Percentiles rank a stretch among this genome's conserved stretches.
phyloP scores from a whole-genome alignment of 768 basidiomycete species.

The Mycena amicta region DNA sequence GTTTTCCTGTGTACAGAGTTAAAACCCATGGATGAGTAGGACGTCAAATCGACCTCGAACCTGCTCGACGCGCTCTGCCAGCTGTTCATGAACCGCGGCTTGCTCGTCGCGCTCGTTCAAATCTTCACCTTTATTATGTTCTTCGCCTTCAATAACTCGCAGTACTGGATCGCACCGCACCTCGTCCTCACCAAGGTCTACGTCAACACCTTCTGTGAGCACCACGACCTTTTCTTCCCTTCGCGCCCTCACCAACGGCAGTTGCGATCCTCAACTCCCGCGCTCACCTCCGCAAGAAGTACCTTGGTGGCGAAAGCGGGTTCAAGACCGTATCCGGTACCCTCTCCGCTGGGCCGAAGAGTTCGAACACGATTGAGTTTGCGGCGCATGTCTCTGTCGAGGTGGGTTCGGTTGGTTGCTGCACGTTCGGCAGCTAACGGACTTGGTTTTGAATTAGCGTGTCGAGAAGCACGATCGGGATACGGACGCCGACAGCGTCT shows the following conservation, averaged over 20 bases:
- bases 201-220: constrained; percentile 10
- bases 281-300: background rate
- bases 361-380: no score
- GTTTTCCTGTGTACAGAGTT: no score
- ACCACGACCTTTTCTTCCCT: background rate
- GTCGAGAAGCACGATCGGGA: no score
- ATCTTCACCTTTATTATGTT: constrained; percentile 5
- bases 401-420: no score
- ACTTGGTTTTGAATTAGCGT: no score
- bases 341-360: no score
- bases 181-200: constrained; percentile 4
- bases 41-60: background rate
- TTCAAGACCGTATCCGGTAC: no score
- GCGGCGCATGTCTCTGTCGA: no score
- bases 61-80: background rate
- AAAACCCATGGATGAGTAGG: no score
- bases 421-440: no score
- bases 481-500: no score
- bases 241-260: background rate
- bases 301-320: no score
- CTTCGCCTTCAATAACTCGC: constrained; percentile 2
- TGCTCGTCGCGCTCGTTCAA: constrained; percentile 1
- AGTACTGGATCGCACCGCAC: constrained; percentile 12
- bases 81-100: constrained; percentile 8
- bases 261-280: background rate